Conservation (phyloP, 768 basidiomycete genomes). For the Boletus tylopilopsis region DNA sequence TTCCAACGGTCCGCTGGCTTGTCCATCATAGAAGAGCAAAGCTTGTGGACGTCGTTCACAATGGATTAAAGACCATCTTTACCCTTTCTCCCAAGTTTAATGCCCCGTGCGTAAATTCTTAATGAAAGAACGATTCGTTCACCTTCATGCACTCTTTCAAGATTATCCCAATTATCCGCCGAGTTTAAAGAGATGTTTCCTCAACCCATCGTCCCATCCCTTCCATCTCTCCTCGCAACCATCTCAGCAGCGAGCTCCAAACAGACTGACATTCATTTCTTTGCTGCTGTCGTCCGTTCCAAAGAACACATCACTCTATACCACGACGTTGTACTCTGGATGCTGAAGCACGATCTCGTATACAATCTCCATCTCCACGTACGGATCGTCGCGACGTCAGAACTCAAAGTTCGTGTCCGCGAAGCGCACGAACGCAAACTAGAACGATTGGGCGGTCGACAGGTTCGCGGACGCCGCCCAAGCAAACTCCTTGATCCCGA, state of each 20-base stretch:
- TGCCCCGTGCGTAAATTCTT: conserved; percentile 46
- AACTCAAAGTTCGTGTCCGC: conserved; percentile 71
- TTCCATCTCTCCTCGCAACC: conserved; percentile 69
- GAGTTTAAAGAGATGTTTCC: conserved; percentile 65
- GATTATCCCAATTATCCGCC: conserved; percentile 41
- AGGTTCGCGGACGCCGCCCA: conserved; percentile 20
- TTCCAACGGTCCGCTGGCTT: conserved; percentile 89
- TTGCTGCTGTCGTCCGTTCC: conserved; percentile 68
- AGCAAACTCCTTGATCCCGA: conserved; percentile 19
- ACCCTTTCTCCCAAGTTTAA: conserved; percentile 65
- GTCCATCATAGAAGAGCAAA: conserved; percentile 89
- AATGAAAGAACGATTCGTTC: not conserved
- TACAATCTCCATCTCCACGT: conserved; percentile 83
- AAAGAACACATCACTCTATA: conserved; percentile 69
- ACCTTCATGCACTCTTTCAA: not conserved
- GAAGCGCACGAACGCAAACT: conserved; percentile 36
- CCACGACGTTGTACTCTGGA: conserved; percentile 84
- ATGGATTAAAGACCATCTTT: conserved; percentile 77
- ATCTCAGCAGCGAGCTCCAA: conserved; percentile 69
- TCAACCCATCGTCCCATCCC: conserved; percentile 56
- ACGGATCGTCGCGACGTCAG: conserved; percentile 73
- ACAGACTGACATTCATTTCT: conserved; percentile 70
- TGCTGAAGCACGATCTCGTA: conserved; percentile 83
- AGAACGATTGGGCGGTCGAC: conserved; percentile 25
- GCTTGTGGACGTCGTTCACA: conserved; percentile 81